A percentile compares a stretch with the other conserved stretches of the same genome.
Conservation (phyloP, 2,329 filamentous ascomycete genomes). For the Colletotrichum lentis region DNA sequence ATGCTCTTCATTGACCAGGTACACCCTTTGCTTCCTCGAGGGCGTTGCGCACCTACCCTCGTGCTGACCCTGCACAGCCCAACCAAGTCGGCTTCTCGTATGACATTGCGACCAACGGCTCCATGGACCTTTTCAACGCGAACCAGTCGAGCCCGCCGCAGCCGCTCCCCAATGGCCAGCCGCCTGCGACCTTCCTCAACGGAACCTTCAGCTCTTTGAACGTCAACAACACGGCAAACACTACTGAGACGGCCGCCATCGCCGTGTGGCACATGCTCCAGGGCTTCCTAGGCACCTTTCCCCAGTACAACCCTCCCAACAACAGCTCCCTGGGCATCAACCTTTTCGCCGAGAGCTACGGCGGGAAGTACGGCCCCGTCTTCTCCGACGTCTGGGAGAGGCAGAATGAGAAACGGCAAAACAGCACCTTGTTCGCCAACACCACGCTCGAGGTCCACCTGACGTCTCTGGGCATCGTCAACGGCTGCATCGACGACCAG, state of each 20-base stretch:
- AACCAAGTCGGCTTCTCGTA: slow-evolving; percentile 75
- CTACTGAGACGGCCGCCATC: slow-evolving; percentile 63
- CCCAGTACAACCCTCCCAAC: slow-evolving; percentile 62
- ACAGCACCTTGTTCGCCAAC: slow-evolving; percentile 57
- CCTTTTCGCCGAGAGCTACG: slow-evolving; percentile 74
- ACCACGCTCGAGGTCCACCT: slow-evolving; percentile 68
- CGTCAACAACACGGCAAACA: slow-evolving; percentile 59
- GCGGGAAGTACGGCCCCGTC: slow-evolving; percentile 73
- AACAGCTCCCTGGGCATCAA: slow-evolving; percentile 64
- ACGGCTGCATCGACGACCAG: slow-evolving; percentile 73
- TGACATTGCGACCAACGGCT: slow-evolving; percentile 69
- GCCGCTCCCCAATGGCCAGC: slow-evolving; percentile 38
- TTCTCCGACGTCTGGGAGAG: slow-evolving; percentile 67
- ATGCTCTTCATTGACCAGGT: slow-evolving; percentile 67
- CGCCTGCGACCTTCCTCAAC: slow-evolving; percentile 58
- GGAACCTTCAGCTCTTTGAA: slow-evolving; percentile 71
- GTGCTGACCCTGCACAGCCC: slow-evolving; percentile 58
- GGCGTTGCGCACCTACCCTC: slow-evolving; percentile 40
- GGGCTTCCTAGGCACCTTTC: slow-evolving; percentile 66
- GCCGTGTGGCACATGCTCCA: slow-evolving; percentile 73
- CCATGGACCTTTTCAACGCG: slow-evolving; percentile 57
- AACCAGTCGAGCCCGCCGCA: slow-evolving; percentile 49
- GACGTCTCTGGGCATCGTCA: slow-evolving; percentile 72
- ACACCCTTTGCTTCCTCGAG: slow-evolving; percentile 41
- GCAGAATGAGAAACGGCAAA: slow-evolving; percentile 67